Conservation (phyloP, 441 rosid genomes). For the Gossypium schwendimanii region DNA sequence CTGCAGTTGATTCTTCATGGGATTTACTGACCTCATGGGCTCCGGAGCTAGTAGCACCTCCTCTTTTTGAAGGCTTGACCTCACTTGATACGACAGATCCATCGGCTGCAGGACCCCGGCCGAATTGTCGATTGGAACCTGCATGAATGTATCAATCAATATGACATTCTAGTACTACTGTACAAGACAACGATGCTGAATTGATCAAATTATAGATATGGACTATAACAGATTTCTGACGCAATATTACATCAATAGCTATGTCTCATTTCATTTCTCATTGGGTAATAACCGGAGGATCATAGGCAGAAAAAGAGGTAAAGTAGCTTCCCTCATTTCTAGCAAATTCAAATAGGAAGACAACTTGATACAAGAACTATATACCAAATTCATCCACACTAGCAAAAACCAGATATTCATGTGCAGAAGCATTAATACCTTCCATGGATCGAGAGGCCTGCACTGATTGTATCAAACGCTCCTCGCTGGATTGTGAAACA, state of each 20-base stretch:
- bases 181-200: neutral
- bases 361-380: conserved; percentile 8
- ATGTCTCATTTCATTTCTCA: conserved; percentile 31
- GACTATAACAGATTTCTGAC: conserved; percentile 40
- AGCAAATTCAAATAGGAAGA: neutral
- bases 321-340: conserved; percentile 10
- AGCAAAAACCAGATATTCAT: neutral
- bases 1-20: conserved; percentile 2
- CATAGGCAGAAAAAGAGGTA: conserved; percentile 14
- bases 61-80: conserved; percentile 53
- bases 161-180: neutral
- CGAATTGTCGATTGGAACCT: conserved; percentile 46
- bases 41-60: conserved; percentile 48
- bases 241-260: conserved; percentile 19
- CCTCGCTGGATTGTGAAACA: conserved; percentile 41
- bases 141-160: conserved; percentile 16
- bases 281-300: conserved; percentile 26
- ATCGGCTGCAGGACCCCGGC: conserved; percentile 40
- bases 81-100: conserved; percentile 31
- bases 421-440: conserved; percentile 23
- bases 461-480: conserved; percentile 17
- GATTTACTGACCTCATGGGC: conserved; percentile 44
- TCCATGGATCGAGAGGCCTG: conserved; percentile 21
- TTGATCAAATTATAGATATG: neutral
- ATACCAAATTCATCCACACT: neutral